Conservation (phyloP, 495 filamentous ascomycete species). For the Evansstolkia leycettana region DNA sequence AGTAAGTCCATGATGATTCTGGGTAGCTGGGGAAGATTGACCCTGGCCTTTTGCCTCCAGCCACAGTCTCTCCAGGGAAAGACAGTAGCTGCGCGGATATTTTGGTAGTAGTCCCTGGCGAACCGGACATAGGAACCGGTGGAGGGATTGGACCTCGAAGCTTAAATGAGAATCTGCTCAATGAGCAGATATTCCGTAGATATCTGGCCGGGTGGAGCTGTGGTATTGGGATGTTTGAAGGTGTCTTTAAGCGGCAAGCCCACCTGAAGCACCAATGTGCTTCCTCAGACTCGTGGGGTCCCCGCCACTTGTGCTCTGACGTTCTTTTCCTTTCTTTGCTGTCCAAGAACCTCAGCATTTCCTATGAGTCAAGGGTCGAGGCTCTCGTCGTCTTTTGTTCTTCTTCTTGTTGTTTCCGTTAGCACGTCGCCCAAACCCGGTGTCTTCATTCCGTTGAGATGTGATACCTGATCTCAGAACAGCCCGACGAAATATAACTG, state of each 20-base stretch:
- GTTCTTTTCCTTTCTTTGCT: too few species aligned
- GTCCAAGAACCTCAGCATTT: neutral
- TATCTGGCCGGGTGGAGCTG: neutral
- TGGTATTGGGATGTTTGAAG: neutral
- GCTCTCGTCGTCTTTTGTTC: slow-evolving; percentile 1
- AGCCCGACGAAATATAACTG: too few species aligned
- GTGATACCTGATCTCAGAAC: too few species aligned
- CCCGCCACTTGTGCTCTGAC: too few species aligned
- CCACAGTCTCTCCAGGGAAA: too few species aligned
- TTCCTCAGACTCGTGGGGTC: neutral
- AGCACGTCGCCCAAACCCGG: too few species aligned
- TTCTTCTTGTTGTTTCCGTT: slow-evolving; percentile 1
- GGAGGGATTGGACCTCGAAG: neutral
- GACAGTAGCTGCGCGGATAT: too few species aligned
- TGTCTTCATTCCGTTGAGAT: too few species aligned
- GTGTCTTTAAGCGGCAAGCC: neutral
- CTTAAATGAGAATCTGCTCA: neutral
- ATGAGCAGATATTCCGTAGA: neutral
- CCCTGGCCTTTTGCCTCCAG: too few species aligned
- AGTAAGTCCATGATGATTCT: too few species aligned
- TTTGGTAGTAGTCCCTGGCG: slow-evolving; percentile 3
- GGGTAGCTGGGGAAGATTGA: too few species aligned
- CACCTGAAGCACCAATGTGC: neutral
- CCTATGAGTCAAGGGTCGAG: slow-evolving; percentile 1
- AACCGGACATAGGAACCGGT: slow-evolving; percentile 2